Conservation (phyloP, 768 basidiomycete species). For the Boletus rubroflammeus region DNA sequence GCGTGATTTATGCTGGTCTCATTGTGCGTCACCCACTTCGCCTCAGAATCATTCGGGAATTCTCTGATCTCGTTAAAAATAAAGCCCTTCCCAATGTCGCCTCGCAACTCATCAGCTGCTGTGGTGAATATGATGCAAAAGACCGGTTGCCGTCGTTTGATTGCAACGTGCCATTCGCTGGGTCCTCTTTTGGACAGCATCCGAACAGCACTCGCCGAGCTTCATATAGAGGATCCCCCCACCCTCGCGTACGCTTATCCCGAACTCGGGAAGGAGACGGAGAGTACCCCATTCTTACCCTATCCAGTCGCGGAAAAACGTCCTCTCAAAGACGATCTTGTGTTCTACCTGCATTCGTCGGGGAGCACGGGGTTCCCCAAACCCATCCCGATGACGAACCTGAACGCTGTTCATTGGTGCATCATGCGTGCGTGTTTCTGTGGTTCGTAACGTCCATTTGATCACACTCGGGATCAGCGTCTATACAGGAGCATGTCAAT, state of each 20-base stretch:
- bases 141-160: conserved; percentile 37
- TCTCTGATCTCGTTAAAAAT: not conserved
- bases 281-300: not conserved
- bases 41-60: not conserved
- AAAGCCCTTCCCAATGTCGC: conserved; percentile 35
- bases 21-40: not conserved
- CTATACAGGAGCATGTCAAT: conserved; percentile 3
- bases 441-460: not conserved
- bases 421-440: conserved; percentile 26
- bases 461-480: conserved; percentile 2
- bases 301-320: conserved; percentile 7
- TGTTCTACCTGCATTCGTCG: conserved; percentile 45
- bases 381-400: conserved; percentile 35
- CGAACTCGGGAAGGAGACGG: not conserved
- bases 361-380: conserved; percentile 49
- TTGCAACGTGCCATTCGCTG: conserved; percentile 34
- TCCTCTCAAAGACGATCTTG: conserved; percentile 17
- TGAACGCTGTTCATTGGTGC: conserved; percentile 32
- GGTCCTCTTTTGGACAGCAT: conserved; percentile 31
- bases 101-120: conserved; percentile 36
- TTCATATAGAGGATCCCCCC: conserved; percentile 20
- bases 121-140: conserved; percentile 35
- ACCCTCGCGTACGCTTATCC: conserved; percentile 13
- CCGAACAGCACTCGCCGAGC: conserved; percentile 11
- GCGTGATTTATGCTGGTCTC: conserved; percentile 25